Conservation (phyloP, 208 protist genomes). For the Leishmania lainsoni region DNA sequence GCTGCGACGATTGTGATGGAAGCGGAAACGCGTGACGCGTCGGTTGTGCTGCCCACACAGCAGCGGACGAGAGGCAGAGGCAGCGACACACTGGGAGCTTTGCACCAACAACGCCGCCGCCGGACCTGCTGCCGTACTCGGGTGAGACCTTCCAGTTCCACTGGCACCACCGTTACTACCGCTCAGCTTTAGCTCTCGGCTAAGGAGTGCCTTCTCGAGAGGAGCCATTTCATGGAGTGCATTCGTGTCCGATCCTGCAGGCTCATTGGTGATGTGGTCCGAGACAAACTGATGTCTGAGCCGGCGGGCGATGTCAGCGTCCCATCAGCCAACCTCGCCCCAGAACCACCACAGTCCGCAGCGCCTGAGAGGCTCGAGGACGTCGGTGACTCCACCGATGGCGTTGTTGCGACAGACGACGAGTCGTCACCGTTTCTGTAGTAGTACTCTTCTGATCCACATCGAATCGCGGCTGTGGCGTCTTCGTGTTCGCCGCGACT, state of each 20-base stretch:
- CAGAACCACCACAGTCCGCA: not conserved
- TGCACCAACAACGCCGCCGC: not conserved
- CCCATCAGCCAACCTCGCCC: not conserved
- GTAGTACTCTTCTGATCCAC: not conserved
- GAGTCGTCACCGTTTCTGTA: not conserved
- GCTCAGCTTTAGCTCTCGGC: not conserved
- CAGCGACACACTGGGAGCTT: not conserved
- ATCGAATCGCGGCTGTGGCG: not conserved
- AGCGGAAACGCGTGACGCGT: not conserved
- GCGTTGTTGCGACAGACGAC: conserved; percentile 19
- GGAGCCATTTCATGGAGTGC: not conserved
- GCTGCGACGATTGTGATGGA: conserved; percentile 8
- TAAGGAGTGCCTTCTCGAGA: not conserved
- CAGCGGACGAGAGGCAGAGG: not conserved
- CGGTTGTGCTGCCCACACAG: not conserved
- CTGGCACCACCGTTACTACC: not conserved
- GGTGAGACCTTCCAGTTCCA: not conserved
- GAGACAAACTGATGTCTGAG: conserved; percentile 17
- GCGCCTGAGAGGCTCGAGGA: conserved; percentile 2
- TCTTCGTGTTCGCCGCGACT: not conserved
- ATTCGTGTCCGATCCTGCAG: not conserved
- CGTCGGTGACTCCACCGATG: conserved; percentile 28
- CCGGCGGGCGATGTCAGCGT: not conserved
- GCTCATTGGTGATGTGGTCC: conserved; percentile 12
- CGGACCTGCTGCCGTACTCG: not conserved